phyloP scores from a whole-genome alignment of 192 early-diverging fungal species.

The Backusella westeae region DNA sequence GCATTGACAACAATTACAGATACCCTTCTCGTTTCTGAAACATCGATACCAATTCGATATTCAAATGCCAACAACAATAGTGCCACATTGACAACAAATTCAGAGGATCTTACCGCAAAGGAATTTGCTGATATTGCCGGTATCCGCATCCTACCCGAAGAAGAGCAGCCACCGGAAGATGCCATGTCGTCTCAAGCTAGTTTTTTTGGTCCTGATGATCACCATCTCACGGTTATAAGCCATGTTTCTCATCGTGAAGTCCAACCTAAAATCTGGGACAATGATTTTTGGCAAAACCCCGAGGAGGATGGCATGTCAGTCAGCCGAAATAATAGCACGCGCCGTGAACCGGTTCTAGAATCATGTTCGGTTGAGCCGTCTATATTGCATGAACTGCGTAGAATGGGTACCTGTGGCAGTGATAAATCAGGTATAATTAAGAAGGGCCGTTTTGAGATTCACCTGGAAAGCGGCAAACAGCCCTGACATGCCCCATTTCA shows the following conservation, averaged over 20 bases:
- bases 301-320: not conserved
- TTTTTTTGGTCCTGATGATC: not conserved
- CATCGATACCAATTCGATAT: not conserved
- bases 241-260: not conserved
- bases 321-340: not conserved
- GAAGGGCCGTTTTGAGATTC: slow-evolving; percentile 25
- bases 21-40: not conserved
- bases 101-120: slow-evolving; percentile 34
- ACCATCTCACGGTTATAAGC: not conserved
- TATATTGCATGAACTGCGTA: slow-evolving; percentile 21
- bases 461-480: not conserved
- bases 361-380: not conserved
- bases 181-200: not conserved
- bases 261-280: not conserved
- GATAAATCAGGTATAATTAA: not conserved
- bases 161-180: not conserved
- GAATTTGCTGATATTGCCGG: slow-evolving; percentile 38
- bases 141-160: slow-evolving; percentile 26
- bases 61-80: slow-evolving; percentile 2
- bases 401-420: not conserved
- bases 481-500: not conserved
- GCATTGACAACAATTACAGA: not conserved
- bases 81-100: slow-evolving; percentile 26
- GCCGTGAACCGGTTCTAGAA: slow-evolving; percentile 2
- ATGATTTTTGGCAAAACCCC: not conserved